A percentile compares a stretch with the other conserved stretches of the same genome.
Evolutionary conservation across 371 early-diverging fungal species (phyloP).

Genomic region (Saksenaea vasiformis): DNA sequence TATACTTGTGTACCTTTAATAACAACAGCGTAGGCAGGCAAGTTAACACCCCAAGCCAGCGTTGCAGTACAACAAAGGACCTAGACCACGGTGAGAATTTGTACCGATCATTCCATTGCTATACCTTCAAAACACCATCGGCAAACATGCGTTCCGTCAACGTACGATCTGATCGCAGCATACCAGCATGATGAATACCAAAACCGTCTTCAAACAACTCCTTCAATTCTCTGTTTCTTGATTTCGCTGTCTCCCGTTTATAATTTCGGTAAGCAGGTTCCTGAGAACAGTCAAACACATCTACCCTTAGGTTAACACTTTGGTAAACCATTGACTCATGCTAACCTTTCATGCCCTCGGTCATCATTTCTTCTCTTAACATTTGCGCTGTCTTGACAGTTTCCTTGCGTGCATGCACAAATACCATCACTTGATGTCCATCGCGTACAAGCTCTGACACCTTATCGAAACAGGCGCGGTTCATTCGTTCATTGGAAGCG

Average conservation of each 20-base stretch:
- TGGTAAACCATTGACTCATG: neutral
- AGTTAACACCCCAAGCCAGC: slow-evolving; percentile 99
- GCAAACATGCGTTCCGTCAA: slow-evolving; percentile 92
- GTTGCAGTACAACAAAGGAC: slow-evolving; percentile 99
- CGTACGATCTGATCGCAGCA: slow-evolving; percentile 89
- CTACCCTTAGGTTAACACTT: slow-evolving; percentile 12
- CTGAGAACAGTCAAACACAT: slow-evolving; percentile 45
- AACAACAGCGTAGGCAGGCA: slow-evolving; percentile 98
- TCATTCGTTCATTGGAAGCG: slow-evolving; percentile 68
- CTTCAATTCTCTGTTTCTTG: slow-evolving; percentile 83
- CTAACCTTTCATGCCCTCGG: slow-evolving; percentile 58
- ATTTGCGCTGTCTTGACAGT: slow-evolving; percentile 91
- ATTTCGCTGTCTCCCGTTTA: slow-evolving; percentile 52
- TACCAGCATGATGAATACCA: slow-evolving; percentile 98
- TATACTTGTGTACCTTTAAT: slow-evolving; percentile 99
- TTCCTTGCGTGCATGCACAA: slow-evolving; percentile 97
- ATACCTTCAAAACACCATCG: slow-evolving; percentile 78
- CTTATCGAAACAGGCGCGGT: slow-evolving; percentile 88
- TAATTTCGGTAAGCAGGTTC: slow-evolving; percentile 29
- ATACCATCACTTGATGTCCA: slow-evolving; percentile 98
- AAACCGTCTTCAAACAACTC: slow-evolving; percentile 86
- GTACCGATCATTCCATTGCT: neutral
- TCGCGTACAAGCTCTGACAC: slow-evolving; percentile 72
- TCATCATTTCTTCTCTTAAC: slow-evolving; percentile 74
- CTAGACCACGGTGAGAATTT: slow-evolving; percentile 18